Conservation (phyloP, 345 rosid genomes). For the Camelina hispida region DNA sequence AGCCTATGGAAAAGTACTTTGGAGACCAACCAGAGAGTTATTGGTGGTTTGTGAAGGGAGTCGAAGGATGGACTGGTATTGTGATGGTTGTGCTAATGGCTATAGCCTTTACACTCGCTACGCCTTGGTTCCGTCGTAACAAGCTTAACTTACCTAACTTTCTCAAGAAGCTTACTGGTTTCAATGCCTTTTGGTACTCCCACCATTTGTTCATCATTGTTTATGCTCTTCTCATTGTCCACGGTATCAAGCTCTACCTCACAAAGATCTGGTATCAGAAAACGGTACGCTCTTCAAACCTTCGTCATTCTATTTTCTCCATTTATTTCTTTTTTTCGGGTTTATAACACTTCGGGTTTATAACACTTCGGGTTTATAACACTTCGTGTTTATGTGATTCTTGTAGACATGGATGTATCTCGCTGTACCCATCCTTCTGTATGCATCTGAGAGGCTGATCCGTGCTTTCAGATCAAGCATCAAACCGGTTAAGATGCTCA, state of each 20-base stretch:
- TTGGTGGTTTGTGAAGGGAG: constrained; percentile 83
- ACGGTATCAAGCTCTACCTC: constrained; percentile 77
- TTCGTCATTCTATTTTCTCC: background rate
- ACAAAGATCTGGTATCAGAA: constrained; percentile 73
- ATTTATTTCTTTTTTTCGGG: background rate
- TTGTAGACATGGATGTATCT: constrained; percentile 94
- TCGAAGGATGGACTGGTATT: constrained; percentile 78
- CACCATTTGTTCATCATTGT: constrained; percentile 83
- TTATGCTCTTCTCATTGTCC: constrained; percentile 77
- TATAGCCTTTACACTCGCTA: constrained; percentile 80
- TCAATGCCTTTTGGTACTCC: constrained; percentile 93
- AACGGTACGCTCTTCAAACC: constrained; percentile 54
- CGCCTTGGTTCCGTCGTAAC: constrained; percentile 89
- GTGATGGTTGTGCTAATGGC: constrained; percentile 80
- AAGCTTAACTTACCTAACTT: constrained; percentile 72
- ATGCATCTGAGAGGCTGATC: constrained; percentile 68
- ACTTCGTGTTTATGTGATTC: constrained; percentile 5
- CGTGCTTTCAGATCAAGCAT: constrained; percentile 86
- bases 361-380: background rate
- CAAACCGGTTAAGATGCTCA: constrained; percentile 75
- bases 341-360: constrained; percentile 13
- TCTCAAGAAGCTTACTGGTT: constrained; percentile 78
- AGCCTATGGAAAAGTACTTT: constrained; percentile 61
- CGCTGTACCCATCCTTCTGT: constrained; percentile 67
- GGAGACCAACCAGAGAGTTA: constrained; percentile 69